A percentile compares a stretch with the other conserved stretches of the same genome.
Evolutionary conservation across 169 alveolate genomes (phyloP).

Genomic region (Ichthyophthirius multifiliis): DNA sequence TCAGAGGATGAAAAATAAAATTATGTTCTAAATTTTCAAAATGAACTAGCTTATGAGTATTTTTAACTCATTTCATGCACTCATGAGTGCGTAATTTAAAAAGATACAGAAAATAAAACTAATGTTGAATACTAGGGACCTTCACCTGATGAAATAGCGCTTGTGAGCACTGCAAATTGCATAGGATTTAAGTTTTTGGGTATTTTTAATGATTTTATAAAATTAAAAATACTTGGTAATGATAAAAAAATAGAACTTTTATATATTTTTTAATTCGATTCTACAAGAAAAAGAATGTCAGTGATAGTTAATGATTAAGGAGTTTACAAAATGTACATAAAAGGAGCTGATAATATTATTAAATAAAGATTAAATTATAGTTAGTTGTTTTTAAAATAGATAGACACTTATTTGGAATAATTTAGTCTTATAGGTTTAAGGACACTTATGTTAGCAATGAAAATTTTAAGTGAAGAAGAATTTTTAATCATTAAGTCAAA

Average conservation of each 20-base stretch:
- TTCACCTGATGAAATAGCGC: constrained; percentile 66
- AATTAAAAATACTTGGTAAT: not conserved
- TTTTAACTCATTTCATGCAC: not conserved
- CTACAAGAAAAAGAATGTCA: constrained; percentile 86
- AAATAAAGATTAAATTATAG: constrained; percentile 21
- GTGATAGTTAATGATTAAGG: constrained; percentile 59
- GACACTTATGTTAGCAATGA: constrained; percentile 72
- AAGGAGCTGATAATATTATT: constrained; percentile 81
- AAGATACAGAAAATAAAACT: constrained; percentile 31
- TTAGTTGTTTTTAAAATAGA: constrained; percentile 16
- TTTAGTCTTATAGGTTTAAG: constrained; percentile 80
- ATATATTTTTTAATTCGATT: constrained; percentile 62
- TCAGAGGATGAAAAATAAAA: not conserved
- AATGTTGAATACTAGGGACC: constrained; percentile 47
- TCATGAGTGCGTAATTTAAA: constrained; percentile 30
- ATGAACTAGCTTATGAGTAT: constrained; percentile 5
- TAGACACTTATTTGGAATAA: constrained; percentile 47
- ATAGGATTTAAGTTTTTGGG: constrained; percentile 56
- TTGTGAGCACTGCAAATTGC: constrained; percentile 59
- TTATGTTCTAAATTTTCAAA: not conserved
- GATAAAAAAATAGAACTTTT: constrained; percentile 30
- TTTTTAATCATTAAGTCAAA: constrained; percentile 53
- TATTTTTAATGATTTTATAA: not conserved
- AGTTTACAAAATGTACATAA: constrained; percentile 54
- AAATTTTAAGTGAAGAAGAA: constrained; percentile 60